A percentile compares a stretch with the other conserved stretches of the same genome.
phyloP scores from a whole-genome alignment of 2,329 filamentous ascomycete genomes.

The Fusarium vanettenii region DNA sequence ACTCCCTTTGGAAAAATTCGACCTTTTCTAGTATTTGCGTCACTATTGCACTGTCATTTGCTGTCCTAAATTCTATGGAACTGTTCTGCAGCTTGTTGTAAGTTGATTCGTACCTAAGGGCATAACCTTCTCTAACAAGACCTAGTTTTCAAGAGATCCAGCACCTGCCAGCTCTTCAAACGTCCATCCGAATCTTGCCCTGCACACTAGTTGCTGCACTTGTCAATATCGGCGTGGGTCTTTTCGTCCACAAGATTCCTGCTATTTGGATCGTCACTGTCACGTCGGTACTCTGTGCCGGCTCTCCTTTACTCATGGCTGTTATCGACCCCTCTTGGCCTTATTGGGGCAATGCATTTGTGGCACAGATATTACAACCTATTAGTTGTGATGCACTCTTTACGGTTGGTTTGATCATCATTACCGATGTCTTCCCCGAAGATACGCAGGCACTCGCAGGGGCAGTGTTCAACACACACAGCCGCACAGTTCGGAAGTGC shows the following conservation, averaged over 20 bases:
- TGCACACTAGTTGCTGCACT: constrained; percentile 56
- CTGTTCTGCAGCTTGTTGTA: constrained; percentile 60
- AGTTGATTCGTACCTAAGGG: constrained; percentile 17
- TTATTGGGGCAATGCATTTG: constrained; percentile 63
- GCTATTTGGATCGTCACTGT: constrained; percentile 51
- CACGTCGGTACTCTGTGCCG: constrained; percentile 55
- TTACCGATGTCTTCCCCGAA: background rate
- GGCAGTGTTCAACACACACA: background rate
- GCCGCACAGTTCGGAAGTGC: background rate
- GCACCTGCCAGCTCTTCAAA: constrained; percentile 52
- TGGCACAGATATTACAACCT: constrained; percentile 54
- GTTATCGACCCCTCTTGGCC: constrained; percentile 56
- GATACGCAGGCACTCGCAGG: background rate
- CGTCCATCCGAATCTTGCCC: constrained; percentile 58
- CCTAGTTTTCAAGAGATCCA: constrained; percentile 51
- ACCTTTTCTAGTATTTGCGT: constrained; percentile 61
- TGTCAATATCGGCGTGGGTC: constrained; percentile 56
- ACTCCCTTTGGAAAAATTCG: constrained; percentile 66
- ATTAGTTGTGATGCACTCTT: background rate
- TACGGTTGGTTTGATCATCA: background rate
- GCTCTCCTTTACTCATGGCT: constrained; percentile 66
- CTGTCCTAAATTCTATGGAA: constrained; percentile 58
- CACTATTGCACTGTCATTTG: constrained; percentile 57
- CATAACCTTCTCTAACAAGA: background rate
- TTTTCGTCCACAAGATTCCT: constrained; percentile 54